Evolutionary conservation across 345 rosid species (phyloP).

Genomic region (Citrus inodora): DNA sequence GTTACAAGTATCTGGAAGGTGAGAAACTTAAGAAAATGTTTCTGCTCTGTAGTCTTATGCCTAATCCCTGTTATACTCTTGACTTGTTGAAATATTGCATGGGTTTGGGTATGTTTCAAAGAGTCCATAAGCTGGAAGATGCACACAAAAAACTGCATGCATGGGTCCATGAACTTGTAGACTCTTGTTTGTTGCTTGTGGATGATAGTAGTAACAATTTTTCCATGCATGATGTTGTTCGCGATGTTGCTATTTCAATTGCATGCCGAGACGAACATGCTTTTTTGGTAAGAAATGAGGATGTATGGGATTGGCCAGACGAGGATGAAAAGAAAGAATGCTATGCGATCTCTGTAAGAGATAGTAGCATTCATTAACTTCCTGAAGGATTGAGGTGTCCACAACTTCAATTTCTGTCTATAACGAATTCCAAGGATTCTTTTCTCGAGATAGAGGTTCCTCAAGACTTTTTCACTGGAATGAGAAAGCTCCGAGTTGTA

Average conservation of each 20-base stretch:
- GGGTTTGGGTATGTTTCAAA: conserved; percentile 14
- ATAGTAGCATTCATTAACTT: neutral
- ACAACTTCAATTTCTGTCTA: too few species aligned
- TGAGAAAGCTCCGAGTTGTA: too few species aligned
- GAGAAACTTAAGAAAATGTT: neutral
- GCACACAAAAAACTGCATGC: neutral
- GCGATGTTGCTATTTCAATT: conserved; percentile 12
- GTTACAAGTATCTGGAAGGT: too few species aligned
- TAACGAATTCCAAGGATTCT: too few species aligned
- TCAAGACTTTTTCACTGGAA: too few species aligned
- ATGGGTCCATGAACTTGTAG: conserved; percentile 4
- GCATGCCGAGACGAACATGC: neutral
- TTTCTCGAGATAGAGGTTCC: too few species aligned
- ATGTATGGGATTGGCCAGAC: conserved; percentile 1
- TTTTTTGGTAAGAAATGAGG: neutral
- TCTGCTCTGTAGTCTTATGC: neutral
- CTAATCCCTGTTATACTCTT: neutral
- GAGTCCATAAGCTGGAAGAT: neutral
- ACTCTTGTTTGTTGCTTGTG: conserved; percentile 5
- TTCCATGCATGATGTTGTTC: conserved; percentile 11
- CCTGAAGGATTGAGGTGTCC: conserved; percentile 15
- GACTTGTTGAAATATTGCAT: neutral
- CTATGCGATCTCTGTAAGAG: neutral
- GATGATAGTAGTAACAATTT: neutral
- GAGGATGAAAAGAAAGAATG: neutral